phyloP scores from a whole-genome alignment of 768 basidiomycete species.

The Lactarius deliciosus region DNA sequence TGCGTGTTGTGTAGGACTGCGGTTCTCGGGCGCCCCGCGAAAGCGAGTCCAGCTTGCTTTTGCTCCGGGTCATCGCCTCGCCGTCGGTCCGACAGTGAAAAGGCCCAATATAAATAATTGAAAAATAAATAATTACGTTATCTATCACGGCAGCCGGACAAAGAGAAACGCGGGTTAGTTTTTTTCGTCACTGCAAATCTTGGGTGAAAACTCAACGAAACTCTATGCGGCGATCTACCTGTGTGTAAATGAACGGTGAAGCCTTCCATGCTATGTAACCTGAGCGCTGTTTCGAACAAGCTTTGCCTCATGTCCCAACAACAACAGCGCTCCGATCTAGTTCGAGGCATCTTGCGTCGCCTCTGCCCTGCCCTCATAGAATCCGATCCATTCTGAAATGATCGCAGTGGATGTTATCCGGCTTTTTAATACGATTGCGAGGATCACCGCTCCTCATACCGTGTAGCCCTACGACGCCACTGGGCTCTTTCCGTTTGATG shows the following conservation, averaged over 20 bases:
- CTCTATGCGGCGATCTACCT: neutral
- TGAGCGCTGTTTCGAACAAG: neutral
- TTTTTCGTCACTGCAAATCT: neutral
- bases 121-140: neutral
- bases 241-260: neutral
- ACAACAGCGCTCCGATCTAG: neutral
- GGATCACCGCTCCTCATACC: neutral
- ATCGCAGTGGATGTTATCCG: neutral
- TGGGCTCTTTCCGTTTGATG: neutral
- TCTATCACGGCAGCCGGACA: neutral
- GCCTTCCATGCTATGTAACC: neutral
- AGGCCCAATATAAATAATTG: too few relatives aligned
- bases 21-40: constrained; percentile 4
- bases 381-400: neutral
- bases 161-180: neutral
- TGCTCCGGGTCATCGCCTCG: neutral
- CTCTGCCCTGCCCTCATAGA: neutral
- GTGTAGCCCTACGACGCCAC: neutral
- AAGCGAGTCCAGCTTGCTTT: neutral
- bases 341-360: neutral
- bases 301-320: neutral
- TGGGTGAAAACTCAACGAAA: neutral
- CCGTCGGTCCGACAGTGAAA: too few relatives aligned
- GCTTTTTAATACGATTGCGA: neutral
- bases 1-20: constrained; percentile 11